Evolutionary conservation across 2,329 filamentous ascomycete species (phyloP).

Genomic region (Arachnomyces sp.): DNA sequence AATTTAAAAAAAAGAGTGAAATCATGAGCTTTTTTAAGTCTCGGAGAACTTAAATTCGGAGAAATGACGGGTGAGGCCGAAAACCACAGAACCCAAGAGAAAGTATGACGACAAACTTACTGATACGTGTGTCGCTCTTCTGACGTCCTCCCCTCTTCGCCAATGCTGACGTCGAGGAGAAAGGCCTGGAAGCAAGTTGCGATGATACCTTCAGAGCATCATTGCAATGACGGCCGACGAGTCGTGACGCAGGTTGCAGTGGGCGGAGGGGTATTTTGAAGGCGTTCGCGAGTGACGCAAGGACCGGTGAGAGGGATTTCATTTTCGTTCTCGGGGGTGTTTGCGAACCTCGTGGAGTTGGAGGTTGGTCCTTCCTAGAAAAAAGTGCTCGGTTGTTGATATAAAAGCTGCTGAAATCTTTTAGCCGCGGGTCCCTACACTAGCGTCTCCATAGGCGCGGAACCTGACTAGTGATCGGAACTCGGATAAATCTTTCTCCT

Average conservation of each 20-base stretch:
- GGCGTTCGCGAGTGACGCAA: slow-evolving; percentile 37
- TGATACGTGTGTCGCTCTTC: slow-evolving; percentile 34
- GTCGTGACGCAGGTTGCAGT: slow-evolving; percentile 17
- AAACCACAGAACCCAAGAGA: background rate
- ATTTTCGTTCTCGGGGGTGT: slow-evolving; percentile 13
- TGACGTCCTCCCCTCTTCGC: slow-evolving; percentile 29
- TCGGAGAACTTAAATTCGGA: too few species aligned
- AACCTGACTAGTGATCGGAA: too few species aligned
- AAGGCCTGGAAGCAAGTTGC: slow-evolving; percentile 18
- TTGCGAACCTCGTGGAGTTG: background rate
- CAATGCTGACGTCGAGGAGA: slow-evolving; percentile 33
- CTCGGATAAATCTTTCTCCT: too few species aligned
- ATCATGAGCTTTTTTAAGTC: slow-evolving; percentile 22
- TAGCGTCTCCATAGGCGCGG: too few species aligned
- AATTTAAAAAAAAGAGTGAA: slow-evolving; percentile 9
- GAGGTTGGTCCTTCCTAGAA: too few species aligned
- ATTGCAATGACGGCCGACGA: slow-evolving; percentile 9
- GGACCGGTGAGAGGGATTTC: slow-evolving; percentile 30
- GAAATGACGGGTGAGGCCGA: slow-evolving; percentile 1
- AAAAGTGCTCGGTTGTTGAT: too few species aligned
- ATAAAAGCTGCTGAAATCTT: too few species aligned
- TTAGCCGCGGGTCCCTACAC: too few species aligned
- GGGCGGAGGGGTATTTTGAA: slow-evolving; percentile 35
- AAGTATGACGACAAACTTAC: slow-evolving; percentile 26
- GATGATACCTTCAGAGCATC: slow-evolving; percentile 18